Percentiles rank a stretch among this genome's conserved stretches.
These are phyloP conservation scores for Solanum habrochaites DNA, from an alignment of 257 asterid genomes.

Conservation along the genomic window DNA sequence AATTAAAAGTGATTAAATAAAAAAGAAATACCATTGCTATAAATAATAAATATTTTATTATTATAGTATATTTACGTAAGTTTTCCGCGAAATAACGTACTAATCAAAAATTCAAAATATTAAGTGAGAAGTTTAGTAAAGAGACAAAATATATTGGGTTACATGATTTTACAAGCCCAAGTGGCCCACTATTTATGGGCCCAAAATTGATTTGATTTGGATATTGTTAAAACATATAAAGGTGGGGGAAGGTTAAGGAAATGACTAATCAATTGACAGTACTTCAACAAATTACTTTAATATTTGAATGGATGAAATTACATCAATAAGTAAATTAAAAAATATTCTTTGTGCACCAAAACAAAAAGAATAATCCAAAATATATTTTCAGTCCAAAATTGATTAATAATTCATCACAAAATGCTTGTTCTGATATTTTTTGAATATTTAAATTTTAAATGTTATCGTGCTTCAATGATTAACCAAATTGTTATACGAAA, in stretches of 20 bases:
- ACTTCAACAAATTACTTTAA: not conserved
- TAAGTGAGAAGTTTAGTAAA: not conserved
- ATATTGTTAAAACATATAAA: not conserved
- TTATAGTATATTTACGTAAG: too few relatives aligned
- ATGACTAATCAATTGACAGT: not conserved
- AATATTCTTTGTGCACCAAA: not conserved
- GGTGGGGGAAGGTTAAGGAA: not conserved
- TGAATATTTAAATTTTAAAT: not conserved
- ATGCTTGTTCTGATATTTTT: not conserved
- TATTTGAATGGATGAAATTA: not conserved
- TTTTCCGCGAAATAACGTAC: too few relatives aligned
- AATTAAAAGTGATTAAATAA: too few relatives aligned
- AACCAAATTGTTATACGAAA: not conserved
- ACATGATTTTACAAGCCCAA: not conserved
- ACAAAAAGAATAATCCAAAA: not conserved
- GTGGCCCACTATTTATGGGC: not conserved
- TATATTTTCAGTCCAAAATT: not conserved
- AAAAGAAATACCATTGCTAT: too few relatives aligned
- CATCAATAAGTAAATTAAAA: not conserved
- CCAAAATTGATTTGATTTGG: not conserved
- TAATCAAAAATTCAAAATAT: not conserved
- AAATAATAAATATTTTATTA: too few relatives aligned
- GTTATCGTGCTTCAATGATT: not conserved
- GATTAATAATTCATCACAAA: not conserved
- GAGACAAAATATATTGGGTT: not conserved